Percentiles rank a stretch among this genome's conserved stretches.
phyloP scores from a whole-genome alignment of 2,329 filamentous ascomycete species.

The Penicillium sp. region DNA sequence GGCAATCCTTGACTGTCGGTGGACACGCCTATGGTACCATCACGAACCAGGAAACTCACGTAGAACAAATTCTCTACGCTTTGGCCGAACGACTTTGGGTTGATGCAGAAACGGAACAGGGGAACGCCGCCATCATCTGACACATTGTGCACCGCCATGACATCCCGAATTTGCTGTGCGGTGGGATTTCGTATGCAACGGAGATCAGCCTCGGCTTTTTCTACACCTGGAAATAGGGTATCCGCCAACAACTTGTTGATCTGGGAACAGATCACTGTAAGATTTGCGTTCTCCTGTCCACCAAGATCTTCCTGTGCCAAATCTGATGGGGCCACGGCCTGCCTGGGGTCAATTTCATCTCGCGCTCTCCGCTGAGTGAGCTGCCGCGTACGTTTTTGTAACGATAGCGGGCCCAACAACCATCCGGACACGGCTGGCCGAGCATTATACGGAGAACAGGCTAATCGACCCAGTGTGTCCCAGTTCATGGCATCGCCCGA shows the following conservation, averaged over 20 bases:
- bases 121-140: constrained; percentile 67
- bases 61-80: constrained; percentile 98
- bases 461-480: constrained; percentile 74
- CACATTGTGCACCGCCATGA: constrained; percentile 65
- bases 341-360: constrained; percentile 62
- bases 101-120: constrained; percentile 82
- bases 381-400: constrained; percentile 77
- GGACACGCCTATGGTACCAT: constrained; percentile 72
- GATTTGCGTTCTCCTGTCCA: constrained; percentile 70
- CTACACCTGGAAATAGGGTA: constrained; percentile 45
- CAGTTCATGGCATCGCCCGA: constrained; percentile 79
- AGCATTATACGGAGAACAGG: constrained; percentile 67
- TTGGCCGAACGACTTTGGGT: constrained; percentile 86
- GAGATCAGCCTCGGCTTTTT: constrained; percentile 48
- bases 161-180: constrained; percentile 41
- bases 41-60: constrained; percentile 86
- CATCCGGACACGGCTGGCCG: constrained; percentile 78
- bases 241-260: constrained; percentile 61
- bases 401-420: constrained; percentile 79
- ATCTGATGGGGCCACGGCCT: constrained; percentile 71
- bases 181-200: constrained; percentile 29
- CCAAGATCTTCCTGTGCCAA: constrained; percentile 70
- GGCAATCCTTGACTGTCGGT: constrained; percentile 71
- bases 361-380: constrained; percentile 66
- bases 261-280: constrained; percentile 72